Evolutionary conservation across 1,139 yeast genomes (phyloP), one percentile per base, ranked within the genome.

Genomic region (Tardiomyces blankii): DNA sequence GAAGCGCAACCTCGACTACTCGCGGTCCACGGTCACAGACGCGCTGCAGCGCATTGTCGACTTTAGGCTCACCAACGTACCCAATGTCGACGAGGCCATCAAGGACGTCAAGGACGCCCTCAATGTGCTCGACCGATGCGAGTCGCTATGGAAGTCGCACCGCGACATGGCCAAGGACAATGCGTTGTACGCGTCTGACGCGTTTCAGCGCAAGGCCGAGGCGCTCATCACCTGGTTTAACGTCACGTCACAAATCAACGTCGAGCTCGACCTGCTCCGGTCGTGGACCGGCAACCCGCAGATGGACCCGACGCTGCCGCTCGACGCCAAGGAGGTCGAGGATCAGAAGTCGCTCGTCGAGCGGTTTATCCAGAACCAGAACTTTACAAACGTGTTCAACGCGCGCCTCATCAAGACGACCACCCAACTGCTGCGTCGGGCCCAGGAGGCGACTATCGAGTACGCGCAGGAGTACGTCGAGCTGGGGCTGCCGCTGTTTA

Each of bases 141-240:
- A 88, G 56, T 80, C 78, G 44, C 69, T 84, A 42, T 91, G 96
- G 95, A 77, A 85, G 51, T 84, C 87, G 19, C 66, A 75, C 41
- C 82, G 80, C 51, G 91, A 85, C 46, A 82, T 91, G 93, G 74
- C 73, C 43, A 72, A 71, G 45, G 95, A 86, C 48, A 85, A 85
- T 54, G 93, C 96, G 0, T 66, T 77, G 3, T 80, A 87, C 50
- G 75, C 79, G 9, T 72, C 79, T 11, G 74, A 72, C 3, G 87
- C 76, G 42, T 88, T 89, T 57, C 75, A 73, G 42, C 69, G 73
- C 44, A 71, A 86, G 41, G 67, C 86, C 6, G 91, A 84, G 51
- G 89, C 95, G 0, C 70, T 91, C 48, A 80, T 78, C 41, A 83
- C 96, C 0, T 89, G 96, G 96, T 70, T 75, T 23, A 79, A 88